phyloP scores from a whole-genome alignment of 768 basidiomycete genomes.

The Suillus paluster region DNA sequence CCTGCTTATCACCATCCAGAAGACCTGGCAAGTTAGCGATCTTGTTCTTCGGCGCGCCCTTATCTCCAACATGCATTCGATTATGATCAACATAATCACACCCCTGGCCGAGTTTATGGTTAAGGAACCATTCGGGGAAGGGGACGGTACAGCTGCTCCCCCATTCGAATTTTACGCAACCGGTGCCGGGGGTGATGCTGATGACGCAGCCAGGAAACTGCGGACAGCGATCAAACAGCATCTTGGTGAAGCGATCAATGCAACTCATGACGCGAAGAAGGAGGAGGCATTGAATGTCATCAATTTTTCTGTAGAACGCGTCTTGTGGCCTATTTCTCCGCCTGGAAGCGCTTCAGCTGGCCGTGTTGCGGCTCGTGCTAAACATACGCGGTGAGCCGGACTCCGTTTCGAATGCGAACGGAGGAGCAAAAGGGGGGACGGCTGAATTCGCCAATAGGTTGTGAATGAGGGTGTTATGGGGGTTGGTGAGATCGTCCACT shows the following conservation, averaged over 20 bases:
- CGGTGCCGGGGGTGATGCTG: background rate
- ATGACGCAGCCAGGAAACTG: conserved; percentile 10
- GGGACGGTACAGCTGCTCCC: conserved; percentile 13
- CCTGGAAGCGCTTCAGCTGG: too few relatives aligned
- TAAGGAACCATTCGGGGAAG: conserved; percentile 1
- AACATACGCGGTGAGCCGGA: too few relatives aligned
- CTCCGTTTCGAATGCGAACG: too few relatives aligned
- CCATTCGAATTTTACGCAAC: conserved; percentile 17
- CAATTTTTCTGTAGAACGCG: background rate
- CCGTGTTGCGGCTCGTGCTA: too few relatives aligned
- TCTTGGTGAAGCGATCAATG: background rate
- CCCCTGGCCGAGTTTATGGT: conserved; percentile 16
- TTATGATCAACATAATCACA: conserved; percentile 18
- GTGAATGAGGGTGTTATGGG: too few relatives aligned
- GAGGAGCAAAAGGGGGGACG: too few relatives aligned
- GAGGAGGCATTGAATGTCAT: background rate
- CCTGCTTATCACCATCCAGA: conserved; percentile 19
- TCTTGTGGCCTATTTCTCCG: background rate
- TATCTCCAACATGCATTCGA: conserved; percentile 14
- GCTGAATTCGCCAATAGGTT: too few relatives aligned
- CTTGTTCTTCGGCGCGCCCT: conserved; percentile 10
- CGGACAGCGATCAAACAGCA: background rate
- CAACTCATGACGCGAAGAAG: background rate
- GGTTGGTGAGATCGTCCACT: too few relatives aligned
- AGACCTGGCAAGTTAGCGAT: conserved; percentile 12